phyloP scores from a whole-genome alignment of 75 land plant genomes.

The Larix kaempferi region DNA sequence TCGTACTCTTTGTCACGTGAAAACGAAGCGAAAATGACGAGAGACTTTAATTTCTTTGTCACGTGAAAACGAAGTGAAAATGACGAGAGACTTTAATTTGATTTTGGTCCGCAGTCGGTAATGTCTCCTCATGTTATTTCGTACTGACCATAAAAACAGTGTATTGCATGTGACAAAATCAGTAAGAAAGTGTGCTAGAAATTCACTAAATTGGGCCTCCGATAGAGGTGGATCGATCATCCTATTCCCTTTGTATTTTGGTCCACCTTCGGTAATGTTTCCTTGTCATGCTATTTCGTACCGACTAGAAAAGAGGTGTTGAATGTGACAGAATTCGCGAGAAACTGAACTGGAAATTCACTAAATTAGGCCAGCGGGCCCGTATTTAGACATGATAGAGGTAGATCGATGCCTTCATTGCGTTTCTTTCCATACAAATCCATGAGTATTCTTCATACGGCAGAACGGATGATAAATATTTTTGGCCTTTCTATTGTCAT shows the following conservation, averaged over 20 bases:
- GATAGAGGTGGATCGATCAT: not conserved
- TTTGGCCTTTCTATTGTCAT: too few relatives aligned
- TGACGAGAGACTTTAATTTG: too few relatives aligned
- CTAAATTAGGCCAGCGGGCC: not conserved
- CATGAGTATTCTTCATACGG: too few relatives aligned
- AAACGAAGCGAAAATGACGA: too few relatives aligned
- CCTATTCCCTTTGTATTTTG: not conserved
- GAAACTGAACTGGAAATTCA: conserved; percentile 34
- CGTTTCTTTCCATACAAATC: too few relatives aligned
- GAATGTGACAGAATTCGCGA: not conserved
- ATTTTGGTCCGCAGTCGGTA: not conserved
- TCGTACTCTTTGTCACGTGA: too few relatives aligned
- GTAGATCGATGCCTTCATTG: not conserved
- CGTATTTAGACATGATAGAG: not conserved
- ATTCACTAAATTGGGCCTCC: not conserved
- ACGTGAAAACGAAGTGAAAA: too few relatives aligned
- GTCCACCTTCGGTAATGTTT: not conserved
- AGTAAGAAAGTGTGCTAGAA: conserved; percentile 30
- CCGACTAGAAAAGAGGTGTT: not conserved
- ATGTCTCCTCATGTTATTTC: not conserved
- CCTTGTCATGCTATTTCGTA: not conserved
- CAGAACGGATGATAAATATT: too few relatives aligned
- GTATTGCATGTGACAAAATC: not conserved
- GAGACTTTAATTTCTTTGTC: too few relatives aligned
- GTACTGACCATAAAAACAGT: not conserved